phyloP scores from a whole-genome alignment of 768 basidiomycete genomes.

The Termitomyces eurrhizus region DNA sequence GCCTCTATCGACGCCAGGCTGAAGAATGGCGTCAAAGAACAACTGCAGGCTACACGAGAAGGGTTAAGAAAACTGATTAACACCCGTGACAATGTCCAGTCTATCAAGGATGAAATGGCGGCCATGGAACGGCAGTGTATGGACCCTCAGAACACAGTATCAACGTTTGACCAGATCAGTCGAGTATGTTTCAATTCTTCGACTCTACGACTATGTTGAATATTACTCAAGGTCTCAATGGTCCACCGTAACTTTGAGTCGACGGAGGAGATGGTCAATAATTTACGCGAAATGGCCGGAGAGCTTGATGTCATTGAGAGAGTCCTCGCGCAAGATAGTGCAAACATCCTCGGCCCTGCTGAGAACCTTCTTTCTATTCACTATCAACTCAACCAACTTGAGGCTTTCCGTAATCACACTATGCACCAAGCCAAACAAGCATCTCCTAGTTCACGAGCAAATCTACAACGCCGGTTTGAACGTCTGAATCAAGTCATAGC shows the following conservation, averaged over 20 bases:
- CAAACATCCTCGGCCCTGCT: conserved; percentile 81
- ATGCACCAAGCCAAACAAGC: conserved; percentile 91
- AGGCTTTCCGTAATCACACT: conserved; percentile 91
- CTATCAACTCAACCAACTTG: conserved; percentile 87
- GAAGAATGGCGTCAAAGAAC: conserved; percentile 88
- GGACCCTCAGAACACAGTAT: conserved; percentile 71
- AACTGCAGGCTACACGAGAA: conserved; percentile 85
- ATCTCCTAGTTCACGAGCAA: conserved; percentile 59
- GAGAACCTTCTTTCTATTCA: conserved; percentile 89
- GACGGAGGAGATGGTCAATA: conserved; percentile 94
- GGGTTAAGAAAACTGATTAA: conserved; percentile 79
- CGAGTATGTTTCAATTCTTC: conserved; percentile 52
- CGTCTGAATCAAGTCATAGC: conserved; percentile 75
- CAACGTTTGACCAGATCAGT: conserved; percentile 94
- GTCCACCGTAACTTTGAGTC: conserved; percentile 94
- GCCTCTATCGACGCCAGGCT: conserved; percentile 89
- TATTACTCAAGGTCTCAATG: conserved; percentile 71
- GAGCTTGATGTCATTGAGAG: conserved; percentile 76
- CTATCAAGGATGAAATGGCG: conserved; percentile 83
- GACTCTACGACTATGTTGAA: not conserved
- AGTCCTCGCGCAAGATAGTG: conserved; percentile 71
- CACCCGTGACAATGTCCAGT: conserved; percentile 74
- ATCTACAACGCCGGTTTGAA: conserved; percentile 78
- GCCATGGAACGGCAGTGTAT: conserved; percentile 71
- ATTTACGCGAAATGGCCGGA: conserved; percentile 87